These are phyloP conservation scores for Ophiostoma fasciatum DNA, from an alignment of 2,329 filamentous ascomycete species.

Conservation along the genomic window DNA sequence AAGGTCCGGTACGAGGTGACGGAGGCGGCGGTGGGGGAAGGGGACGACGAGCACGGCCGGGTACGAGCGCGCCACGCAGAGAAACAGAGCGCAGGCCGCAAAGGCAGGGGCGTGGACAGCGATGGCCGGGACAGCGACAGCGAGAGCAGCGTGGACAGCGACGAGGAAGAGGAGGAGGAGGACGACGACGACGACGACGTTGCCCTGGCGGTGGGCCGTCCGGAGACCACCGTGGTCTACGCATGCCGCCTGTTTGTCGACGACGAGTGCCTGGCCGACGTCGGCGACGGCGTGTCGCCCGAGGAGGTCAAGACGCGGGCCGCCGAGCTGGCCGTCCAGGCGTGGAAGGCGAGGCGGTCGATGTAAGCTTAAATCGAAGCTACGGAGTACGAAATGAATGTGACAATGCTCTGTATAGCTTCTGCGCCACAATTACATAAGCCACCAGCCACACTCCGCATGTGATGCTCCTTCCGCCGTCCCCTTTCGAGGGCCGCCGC, in stretches of 20 bases:
- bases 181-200: background rate
- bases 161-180: background rate
- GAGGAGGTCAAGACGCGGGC: slow-evolving; percentile 42
- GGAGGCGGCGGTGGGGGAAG: slow-evolving; percentile 3
- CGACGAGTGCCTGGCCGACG: slow-evolving; percentile 27
- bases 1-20: slow-evolving; percentile 39
- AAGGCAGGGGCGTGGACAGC: slow-evolving; percentile 8
- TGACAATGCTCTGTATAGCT: too few species aligned
- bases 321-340: slow-evolving; percentile 33
- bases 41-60: background rate
- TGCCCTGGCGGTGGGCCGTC: too few species aligned
- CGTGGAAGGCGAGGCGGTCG: slow-evolving; percentile 13
- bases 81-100: slow-evolving; percentile 10
- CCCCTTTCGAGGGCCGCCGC: too few species aligned
- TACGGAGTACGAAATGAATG: too few species aligned
- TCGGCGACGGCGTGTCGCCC: slow-evolving; percentile 28
- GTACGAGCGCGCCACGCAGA: background rate
- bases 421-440: too few species aligned
- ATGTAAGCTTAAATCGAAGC: too few species aligned
- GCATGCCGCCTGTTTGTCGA: slow-evolving; percentile 36
- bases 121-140: background rate
- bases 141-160: background rate
- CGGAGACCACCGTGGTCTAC: slow-evolving; percentile 15
- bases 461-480: too few species aligned
- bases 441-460: too few species aligned